Conservation (phyloP, 805 yeast genomes). For the Candida awuae region DNA sequence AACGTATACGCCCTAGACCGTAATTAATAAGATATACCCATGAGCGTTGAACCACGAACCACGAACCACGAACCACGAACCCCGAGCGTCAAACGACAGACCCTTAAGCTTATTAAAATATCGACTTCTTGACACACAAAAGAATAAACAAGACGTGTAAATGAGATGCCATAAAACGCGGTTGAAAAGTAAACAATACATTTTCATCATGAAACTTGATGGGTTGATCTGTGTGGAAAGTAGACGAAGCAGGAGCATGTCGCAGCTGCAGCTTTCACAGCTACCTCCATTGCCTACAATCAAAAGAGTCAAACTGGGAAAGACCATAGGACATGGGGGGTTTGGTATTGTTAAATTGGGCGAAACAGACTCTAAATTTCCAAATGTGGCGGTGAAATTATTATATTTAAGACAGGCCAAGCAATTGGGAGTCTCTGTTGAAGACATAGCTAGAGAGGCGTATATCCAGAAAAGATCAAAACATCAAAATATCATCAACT, state of each 20-base stretch:
- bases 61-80: too few relatives aligned
- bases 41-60: too few relatives aligned
- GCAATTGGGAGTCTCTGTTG: conserved; percentile 26
- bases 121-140: too few relatives aligned
- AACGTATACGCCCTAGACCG: too few relatives aligned
- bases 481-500: conserved; percentile 53
- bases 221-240: too few relatives aligned
- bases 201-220: too few relatives aligned
- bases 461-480: conserved; percentile 48
- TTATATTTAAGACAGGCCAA: conserved; percentile 34
- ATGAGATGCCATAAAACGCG: too few relatives aligned
- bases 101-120: too few relatives aligned
- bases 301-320: conserved; percentile 38
- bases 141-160: too few relatives aligned
- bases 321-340: conserved; percentile 59
- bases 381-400: conserved; percentile 47
- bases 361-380: conserved; percentile 16
- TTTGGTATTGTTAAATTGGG: conserved; percentile 58
- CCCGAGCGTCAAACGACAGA: too few relatives aligned
- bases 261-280: conserved; percentile 36
- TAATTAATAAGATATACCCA: too few relatives aligned
- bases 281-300: conserved; percentile 41
- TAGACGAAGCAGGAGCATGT: too few relatives aligned
- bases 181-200: conserved; percentile 4
- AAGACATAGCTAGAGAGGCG: conserved; percentile 43